Conservation (phyloP, 179 eudicot species). For the Silene vulgaris region DNA sequence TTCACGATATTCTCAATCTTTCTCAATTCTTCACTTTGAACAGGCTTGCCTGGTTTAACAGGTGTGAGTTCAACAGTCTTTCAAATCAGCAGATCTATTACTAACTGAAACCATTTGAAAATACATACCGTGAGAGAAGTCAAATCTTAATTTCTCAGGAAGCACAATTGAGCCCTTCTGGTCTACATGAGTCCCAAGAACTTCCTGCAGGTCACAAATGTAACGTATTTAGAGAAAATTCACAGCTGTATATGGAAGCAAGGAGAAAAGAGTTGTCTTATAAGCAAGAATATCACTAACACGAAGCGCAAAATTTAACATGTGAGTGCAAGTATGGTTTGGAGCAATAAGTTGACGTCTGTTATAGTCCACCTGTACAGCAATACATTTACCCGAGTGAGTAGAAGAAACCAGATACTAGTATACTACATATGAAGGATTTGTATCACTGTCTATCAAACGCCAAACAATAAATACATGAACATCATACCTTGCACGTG, state of each 20-base stretch:
- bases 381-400: background rate
- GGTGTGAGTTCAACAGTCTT: background rate
- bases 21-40: constrained; percentile 71
- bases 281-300: constrained; percentile 34
- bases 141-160: constrained; percentile 92
- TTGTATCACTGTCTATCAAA: background rate
- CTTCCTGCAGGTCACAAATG: constrained; percentile 52
- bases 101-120: constrained; percentile 10
- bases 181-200: constrained; percentile 90
- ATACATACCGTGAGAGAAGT: constrained; percentile 85
- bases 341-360: constrained; percentile 90
- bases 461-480: background rate
- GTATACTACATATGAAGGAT: background rate
- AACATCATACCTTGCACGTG: constrained; percentile 63
- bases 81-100: background rate
- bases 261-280: background rate
- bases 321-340: constrained; percentile 98
- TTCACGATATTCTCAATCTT: constrained; percentile 79
- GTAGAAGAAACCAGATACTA: background rate
- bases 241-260: background rate
- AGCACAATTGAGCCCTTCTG: constrained; percentile 98
- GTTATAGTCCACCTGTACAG: constrained; percentile 72
- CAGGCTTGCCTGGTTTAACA: constrained; percentile 68
- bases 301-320: constrained; percentile 91
- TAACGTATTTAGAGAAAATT: constrained; percentile 1